phyloP scores from a whole-genome alignment of 1,139 yeast genomes.

The Nakaseomyces uthaithaninus region DNA sequence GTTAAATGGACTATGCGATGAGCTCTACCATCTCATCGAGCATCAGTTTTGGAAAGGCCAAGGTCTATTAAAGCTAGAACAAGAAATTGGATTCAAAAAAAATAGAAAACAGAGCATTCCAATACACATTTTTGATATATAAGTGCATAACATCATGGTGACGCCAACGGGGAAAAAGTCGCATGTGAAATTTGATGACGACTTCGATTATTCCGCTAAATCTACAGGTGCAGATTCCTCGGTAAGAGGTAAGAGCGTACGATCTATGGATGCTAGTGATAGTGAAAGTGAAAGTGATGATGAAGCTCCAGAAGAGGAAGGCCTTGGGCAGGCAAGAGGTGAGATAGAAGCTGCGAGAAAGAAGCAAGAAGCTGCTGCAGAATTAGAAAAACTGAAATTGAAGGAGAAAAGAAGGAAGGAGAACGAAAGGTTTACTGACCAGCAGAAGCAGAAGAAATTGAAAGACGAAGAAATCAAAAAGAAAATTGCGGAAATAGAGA shows the following conservation, averaged over 20 bases:
- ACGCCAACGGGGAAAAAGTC: constrained; percentile 5
- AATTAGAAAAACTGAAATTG: constrained; percentile 34
- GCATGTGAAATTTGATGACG: constrained; percentile 21
- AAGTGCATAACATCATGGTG: constrained; percentile 3
- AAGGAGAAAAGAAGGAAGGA: constrained; percentile 46
- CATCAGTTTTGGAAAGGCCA: no score
- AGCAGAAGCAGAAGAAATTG: constrained; percentile 35
- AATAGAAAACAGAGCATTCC: no score
- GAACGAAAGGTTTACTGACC: constrained; percentile 39
- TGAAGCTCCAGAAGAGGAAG: constrained; percentile 37
- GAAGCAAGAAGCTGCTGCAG: constrained; percentile 33
- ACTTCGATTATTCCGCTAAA: constrained; percentile 13
- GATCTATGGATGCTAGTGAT: constrained; percentile 13
- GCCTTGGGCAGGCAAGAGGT: constrained; percentile 24
- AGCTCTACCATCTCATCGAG: no score
- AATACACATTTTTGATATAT: no score
- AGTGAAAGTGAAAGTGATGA: constrained; percentile 29
- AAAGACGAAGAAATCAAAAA: constrained; percentile 35
- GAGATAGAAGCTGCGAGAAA: constrained; percentile 35
- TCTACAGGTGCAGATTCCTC: constrained; percentile 7
- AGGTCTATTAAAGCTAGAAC: background rate
- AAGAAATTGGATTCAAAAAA: no score
- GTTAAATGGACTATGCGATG: constrained; percentile 1
- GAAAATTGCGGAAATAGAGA: constrained; percentile 20
- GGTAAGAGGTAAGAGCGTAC: constrained; percentile 4